phyloP scores from a whole-genome alignment of 2,329 filamentous ascomycete genomes.

The Ceratocystis harringtonii region DNA sequence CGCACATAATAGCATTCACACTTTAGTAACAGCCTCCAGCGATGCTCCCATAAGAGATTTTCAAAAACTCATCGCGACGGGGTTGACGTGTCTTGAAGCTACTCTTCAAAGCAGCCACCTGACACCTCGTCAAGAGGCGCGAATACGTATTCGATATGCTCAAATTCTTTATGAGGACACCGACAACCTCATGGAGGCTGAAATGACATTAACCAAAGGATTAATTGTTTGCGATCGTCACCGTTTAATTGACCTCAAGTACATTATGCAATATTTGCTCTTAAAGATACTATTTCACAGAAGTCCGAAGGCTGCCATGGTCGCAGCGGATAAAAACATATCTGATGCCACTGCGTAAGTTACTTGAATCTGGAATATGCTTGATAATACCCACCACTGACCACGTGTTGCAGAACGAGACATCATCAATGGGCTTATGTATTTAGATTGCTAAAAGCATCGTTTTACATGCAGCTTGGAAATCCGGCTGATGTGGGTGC shows the following conservation, averaged over 20 bases:
- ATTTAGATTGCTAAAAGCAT: conserved; percentile 58
- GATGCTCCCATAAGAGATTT: conserved; percentile 40
- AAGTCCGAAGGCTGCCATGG: conserved; percentile 58
- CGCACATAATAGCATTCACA: conserved; percentile 35
- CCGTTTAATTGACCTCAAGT: conserved; percentile 48
- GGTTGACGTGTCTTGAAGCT: conserved; percentile 56
- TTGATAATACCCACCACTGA: conserved; percentile 14
- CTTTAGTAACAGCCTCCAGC: conserved; percentile 37
- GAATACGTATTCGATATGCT: conserved; percentile 55
- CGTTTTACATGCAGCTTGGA: conserved; percentile 48
- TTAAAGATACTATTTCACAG: conserved; percentile 55
- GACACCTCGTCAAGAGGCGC: conserved; percentile 51
- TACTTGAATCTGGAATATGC: conserved; percentile 12
- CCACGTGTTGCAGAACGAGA: conserved; percentile 34
- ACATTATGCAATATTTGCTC: conserved; percentile 60
- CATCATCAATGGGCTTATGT: conserved; percentile 62
- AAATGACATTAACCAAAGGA: conserved; percentile 56
- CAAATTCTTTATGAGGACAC: conserved; percentile 60
- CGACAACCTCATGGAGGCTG: conserved; percentile 57
- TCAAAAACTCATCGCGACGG: conserved; percentile 56
- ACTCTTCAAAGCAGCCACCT: conserved; percentile 47
- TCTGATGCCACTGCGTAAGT: conserved; percentile 50
- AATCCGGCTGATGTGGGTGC: conserved; percentile 46
- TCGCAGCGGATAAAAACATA: conserved; percentile 54
- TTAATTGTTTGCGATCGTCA: conserved; percentile 50